Evolutionary conservation across 805 yeast genomes (phyloP), one percentile per base, ranked within the genome.

Genomic region (Clavispora phyllophila): DNA sequence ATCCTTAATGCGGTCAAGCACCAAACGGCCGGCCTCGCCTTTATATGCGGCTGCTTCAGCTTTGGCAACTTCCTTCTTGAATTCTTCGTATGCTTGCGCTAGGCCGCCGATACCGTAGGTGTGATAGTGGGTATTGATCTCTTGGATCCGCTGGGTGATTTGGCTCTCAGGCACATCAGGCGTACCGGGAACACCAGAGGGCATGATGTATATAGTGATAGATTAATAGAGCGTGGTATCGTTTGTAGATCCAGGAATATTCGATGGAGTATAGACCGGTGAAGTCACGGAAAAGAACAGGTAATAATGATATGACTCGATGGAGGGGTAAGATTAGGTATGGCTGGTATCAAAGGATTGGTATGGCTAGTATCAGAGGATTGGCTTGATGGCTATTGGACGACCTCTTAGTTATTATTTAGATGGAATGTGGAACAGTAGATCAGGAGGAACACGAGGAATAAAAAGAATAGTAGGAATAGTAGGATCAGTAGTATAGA

Each of bases 21-120:
- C 83, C 15, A 72, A 54, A 12, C 60, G 54, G 2, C 81, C 62
- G 12, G 86, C 88, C 32, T 78, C 79, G 13, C 79, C 82, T 25
- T 81, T 70, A 3, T 79, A 74, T 1, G 81, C 76, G 36, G 73
- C 71, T 0, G 78, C 72, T 37, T 78, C 66, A 19, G 73, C 77
- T 9, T 45, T 47, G 14, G 47, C 50, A 39, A 66, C 51, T 24
- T 54, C 55, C 6, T 51, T 48, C 20, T 59, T 53, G 43, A 63
- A 55, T 15, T 45, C 48, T 22, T 66, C 71, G 41, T 67, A 67
- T 2, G 53, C 54, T 24, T 44, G 46, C 6, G 50, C 38, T 18
- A 47, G 45, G 8, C 45, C 51, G 9, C 41, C n/a, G 28, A 47
- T 24, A 25, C 50, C 50, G 26, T 41, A 40, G 15, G 39, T 37